Percentiles rank a stretch among this genome's conserved stretches.
Conservation (phyloP, 1,284 basidiomycete species). For the Puccinia coronata region DNA sequence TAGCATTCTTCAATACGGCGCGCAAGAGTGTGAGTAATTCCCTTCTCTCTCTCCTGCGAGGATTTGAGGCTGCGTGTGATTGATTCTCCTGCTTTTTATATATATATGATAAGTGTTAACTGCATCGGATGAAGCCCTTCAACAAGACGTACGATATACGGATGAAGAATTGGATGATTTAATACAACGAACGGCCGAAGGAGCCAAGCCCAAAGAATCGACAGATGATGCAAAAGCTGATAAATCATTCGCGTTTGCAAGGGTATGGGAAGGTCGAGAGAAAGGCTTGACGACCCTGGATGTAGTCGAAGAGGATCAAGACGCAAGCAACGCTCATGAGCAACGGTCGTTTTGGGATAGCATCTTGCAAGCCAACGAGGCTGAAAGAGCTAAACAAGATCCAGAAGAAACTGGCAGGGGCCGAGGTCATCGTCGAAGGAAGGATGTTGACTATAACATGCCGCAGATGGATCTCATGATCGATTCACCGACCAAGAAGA, state of each 20-base stretch:
- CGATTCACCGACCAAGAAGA: constrained; percentile 42
- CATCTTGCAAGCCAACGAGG: constrained; percentile 44
- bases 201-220: constrained; percentile 38
- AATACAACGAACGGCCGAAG: constrained; percentile 46
- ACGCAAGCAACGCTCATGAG: constrained; percentile 34
- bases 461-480: neutral
- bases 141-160: constrained; percentile 47
- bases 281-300: constrained; percentile 32
- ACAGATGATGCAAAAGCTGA: constrained; percentile 32
- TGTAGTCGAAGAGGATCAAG: constrained; percentile 7
- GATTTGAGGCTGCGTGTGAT: neutral
- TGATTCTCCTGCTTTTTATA: constrained; percentile 1
- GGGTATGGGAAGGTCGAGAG: constrained; percentile 47
- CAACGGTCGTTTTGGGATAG: constrained; percentile 50
- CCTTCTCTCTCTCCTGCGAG: neutral
- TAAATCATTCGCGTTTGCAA: constrained; percentile 48
- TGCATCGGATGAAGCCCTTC: constrained; percentile 38
- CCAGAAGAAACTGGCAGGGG: constrained; percentile 44
- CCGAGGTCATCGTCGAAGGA: constrained; percentile 40
- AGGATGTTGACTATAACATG: constrained; percentile 34
- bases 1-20: constrained; percentile 49
- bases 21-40: constrained; percentile 42
- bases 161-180: constrained; percentile 48
- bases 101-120: constrained; percentile 45
- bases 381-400: constrained; percentile 28